Evolutionary conservation across 345 rosid species (phyloP).

Genomic region (Citrus australasica): DNA sequence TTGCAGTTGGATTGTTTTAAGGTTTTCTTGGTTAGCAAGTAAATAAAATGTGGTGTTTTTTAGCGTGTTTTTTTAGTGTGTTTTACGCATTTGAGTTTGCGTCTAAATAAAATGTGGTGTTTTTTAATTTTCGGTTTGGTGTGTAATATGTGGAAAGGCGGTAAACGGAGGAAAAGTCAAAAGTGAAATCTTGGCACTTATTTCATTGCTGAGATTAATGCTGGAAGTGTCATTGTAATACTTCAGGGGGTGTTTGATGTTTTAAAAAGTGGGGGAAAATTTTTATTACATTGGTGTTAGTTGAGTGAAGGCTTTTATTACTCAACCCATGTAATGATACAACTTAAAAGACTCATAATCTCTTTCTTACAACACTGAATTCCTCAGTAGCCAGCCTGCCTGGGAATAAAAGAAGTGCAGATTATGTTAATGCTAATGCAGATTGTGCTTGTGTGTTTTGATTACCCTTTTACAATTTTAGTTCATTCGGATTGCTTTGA

Average conservation of each 20-base stretch:
- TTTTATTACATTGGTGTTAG: neutral
- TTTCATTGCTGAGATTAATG: neutral
- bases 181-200: neutral
- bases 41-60: neutral
- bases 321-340: neutral
- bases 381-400: neutral
- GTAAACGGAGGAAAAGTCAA: neutral
- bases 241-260: neutral
- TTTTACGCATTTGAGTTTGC: neutral
- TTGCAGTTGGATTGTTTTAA: neutral
- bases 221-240: neutral
- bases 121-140: neutral
- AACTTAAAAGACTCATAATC: neutral
- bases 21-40: neutral
- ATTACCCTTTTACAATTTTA: too few relatives aligned
- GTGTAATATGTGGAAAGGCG: neutral
- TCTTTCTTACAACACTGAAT: neutral
- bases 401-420: neutral
- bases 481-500: neutral
- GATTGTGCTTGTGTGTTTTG: neutral
- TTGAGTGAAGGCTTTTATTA: neutral
- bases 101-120: neutral
- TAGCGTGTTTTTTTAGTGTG: neutral
- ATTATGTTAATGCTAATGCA: neutral
- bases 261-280: neutral